Base-by-base conservation (phyloP, 495 filamentous ascomycete species). In the Friedmanniomyces simplex region DNA sequence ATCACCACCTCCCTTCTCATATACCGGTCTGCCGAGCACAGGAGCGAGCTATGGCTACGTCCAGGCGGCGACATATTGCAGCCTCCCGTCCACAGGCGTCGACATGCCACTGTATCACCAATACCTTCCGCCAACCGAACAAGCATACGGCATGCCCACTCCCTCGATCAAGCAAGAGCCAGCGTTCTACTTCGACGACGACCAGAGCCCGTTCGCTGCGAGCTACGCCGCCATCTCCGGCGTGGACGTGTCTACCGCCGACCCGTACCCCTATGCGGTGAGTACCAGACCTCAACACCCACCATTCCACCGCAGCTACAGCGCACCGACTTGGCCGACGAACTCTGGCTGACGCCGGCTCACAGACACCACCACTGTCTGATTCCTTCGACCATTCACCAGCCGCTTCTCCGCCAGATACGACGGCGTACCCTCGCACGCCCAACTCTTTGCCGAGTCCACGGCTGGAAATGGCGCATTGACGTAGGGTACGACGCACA, bases 361-460 rank as follows among this genome's bases (percentile, higher is more conserved):
- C 53, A 64, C 77, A 94, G 88, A 91, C 90, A 73, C 89, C 89
- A 73, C 81, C 89, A 66, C 80, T 94, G 66, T 84, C 83, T 64
- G 86, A 89, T 61, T 83, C 85, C 18, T 88, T 86, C 71, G 87
- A 91, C 61, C 82, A 84, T 65, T 91, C 88, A 54, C 73, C 54
- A 70, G 74, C 66, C 73, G 83, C 72, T 76, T 84, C 65, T 73
- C 86, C 71, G 66, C 75, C 69, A 71, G 79, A 72, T 42, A 60
- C 56, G 11, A 13, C 63, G 47, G 74, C 76, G 63, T 87, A 85
- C 68, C 85, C 84, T 26, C 76, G 77, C 21, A 88, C 84, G 53
- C 85, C 85, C 28, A 36, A 52, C 49, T 52, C 49, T 3, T 8
- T 52, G 49, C 26, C 49, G 25, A 52, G 49, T 52, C 49, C 49